Conservation (phyloP, 768 basidiomycete genomes). For the Multifurca ochricompacta region DNA sequence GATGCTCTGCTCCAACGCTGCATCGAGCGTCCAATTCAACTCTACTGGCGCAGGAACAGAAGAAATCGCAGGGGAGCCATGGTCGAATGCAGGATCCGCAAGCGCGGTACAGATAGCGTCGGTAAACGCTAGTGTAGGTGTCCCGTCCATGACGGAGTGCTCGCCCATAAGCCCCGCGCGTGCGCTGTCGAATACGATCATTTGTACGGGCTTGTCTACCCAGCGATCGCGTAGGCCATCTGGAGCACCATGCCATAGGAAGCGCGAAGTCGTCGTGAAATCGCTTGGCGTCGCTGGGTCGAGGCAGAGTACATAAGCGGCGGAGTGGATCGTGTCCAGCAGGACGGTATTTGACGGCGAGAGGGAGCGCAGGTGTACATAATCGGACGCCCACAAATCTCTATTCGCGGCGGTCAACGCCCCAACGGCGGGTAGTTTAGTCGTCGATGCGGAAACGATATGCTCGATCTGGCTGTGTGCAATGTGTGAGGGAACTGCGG, state of each 20-base stretch:
- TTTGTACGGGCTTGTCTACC: constrained; percentile 87
- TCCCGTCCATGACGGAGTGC: constrained; percentile 88
- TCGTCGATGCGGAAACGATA: constrained; percentile 55
- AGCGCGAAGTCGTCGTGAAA: constrained; percentile 54
- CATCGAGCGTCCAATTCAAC: constrained; percentile 56
- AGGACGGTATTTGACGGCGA: constrained; percentile 51
- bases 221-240: constrained; percentile 65
- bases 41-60: constrained; percentile 35
- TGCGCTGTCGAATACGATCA: constrained; percentile 78
- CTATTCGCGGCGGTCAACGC: constrained; percentile 72
- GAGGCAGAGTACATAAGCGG: constrained; percentile 78
- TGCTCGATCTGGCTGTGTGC: constrained; percentile 55
- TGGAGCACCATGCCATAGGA: constrained; percentile 71
- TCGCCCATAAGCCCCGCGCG: constrained; percentile 88
- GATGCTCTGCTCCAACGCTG: constrained; percentile 44
- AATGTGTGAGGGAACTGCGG: not conserved
- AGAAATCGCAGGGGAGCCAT: constrained; percentile 33
- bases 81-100: constrained; percentile 54
- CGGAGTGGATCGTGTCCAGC: constrained; percentile 69
- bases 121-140: constrained; percentile 66
- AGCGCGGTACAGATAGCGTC: constrained; percentile 61
- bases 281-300: constrained; percentile 52
- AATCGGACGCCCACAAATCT: constrained; percentile 68
- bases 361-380: constrained; percentile 40
- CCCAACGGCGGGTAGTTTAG: constrained; percentile 60